Conservation (phyloP, 768 basidiomycete species). For the Gymnopilus junonius region DNA sequence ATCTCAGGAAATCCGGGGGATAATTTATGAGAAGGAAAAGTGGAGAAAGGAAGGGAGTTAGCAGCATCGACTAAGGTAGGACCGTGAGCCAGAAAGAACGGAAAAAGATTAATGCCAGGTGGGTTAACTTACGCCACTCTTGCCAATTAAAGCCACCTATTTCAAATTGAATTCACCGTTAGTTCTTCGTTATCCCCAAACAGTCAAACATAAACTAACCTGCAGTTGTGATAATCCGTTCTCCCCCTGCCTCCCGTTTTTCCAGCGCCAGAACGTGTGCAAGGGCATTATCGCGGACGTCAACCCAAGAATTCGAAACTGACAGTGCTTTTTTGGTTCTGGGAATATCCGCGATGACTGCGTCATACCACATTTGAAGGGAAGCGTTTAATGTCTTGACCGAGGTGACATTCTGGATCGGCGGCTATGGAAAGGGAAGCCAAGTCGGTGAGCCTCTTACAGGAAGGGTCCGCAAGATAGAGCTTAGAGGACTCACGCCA, state of each 20-base stretch:
- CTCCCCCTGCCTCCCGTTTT: conserved; percentile 52
- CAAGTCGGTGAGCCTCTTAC: not conserved
- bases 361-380: conserved; percentile 29
- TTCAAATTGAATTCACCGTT: not conserved
- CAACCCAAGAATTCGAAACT: conserved; percentile 38
- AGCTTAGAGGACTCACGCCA: conserved; percentile 3
- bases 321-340: conserved; percentile 23
- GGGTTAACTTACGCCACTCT: conserved; percentile 37
- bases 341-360: conserved; percentile 22
- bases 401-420: conserved; percentile 41
- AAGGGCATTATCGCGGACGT: conserved; percentile 59
- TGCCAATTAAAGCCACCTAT: conserved; percentile 35
- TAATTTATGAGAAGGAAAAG: conserved; percentile 25
- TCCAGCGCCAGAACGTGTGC: conserved; percentile 58
- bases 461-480: not conserved
- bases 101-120: not conserved
- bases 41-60: conserved; percentile 26
- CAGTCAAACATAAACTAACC: conserved; percentile 22
- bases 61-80: conserved; percentile 35
- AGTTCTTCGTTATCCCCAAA: not conserved
- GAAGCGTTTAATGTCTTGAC: conserved; percentile 44
- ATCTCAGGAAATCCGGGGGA: conserved; percentile 33
- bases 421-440: conserved; percentile 33
- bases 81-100: not conserved
- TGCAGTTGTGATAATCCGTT: conserved; percentile 55